These are phyloP conservation scores for Rhodotorula sp. DNA, from an alignment of 1,284 basidiomycete genomes.

Conservation along the genomic window DNA sequence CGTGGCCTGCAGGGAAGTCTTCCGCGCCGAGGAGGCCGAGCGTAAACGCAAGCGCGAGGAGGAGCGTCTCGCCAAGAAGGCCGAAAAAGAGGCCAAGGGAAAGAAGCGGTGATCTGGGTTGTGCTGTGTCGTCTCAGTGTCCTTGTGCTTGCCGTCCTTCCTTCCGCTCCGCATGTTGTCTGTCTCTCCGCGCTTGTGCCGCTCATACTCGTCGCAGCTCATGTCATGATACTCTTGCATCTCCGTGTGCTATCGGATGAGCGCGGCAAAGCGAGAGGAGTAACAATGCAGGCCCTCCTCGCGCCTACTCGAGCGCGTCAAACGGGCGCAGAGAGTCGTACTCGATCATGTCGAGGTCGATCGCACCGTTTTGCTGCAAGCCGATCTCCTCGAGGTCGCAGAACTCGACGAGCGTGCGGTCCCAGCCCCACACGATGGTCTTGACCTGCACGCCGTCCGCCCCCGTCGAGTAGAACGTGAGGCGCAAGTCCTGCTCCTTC, in stretches of 20 bases:
- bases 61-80: conserved; percentile 18
- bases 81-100: conserved; percentile 2
- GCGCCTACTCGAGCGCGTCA: too few species aligned
- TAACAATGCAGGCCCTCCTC: too few species aligned
- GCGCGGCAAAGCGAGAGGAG: too few species aligned
- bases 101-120: neutral
- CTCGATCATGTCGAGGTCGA: conserved; percentile 15
- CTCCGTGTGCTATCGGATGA: too few species aligned
- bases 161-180: neutral
- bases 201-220: neutral
- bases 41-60: conserved; percentile 15
- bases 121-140: neutral
- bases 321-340: neutral
- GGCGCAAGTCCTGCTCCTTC: conserved; percentile 3
- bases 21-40: conserved; percentile 20
- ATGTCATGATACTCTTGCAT: too few species aligned
- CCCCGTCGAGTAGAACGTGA: neutral
- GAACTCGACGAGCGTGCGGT: neutral
- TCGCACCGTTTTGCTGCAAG: neutral
- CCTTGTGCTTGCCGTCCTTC: neutral
- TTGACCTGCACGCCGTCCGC: neutral
- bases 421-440: conserved; percentile 12
- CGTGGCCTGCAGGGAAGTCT: conserved; percentile 7
- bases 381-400: conserved; percentile 17
- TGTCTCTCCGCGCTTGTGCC: neutral